These are phyloP conservation scores for Phytophthora citrophthora DNA, from an alignment of 352 stramenopile genomes.

Conservation along the genomic window DNA sequence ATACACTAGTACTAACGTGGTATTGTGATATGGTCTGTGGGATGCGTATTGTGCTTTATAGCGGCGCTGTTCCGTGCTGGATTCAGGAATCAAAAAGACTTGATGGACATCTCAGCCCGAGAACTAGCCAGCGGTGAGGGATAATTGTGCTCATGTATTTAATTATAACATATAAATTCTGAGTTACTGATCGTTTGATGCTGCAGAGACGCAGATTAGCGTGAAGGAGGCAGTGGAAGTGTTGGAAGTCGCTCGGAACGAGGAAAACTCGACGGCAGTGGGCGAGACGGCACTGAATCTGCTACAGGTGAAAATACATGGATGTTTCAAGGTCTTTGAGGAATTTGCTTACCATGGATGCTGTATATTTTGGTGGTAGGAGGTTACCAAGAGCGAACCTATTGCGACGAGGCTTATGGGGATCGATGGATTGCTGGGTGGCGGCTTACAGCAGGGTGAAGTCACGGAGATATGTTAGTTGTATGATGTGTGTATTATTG, in stretches of 20 bases:
- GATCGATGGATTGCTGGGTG: constrained; percentile 68
- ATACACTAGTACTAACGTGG: neutral
- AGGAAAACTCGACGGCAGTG: constrained; percentile 13
- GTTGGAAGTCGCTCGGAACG: constrained; percentile 29
- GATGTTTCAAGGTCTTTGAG: neutral
- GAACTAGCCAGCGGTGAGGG: constrained; percentile 60
- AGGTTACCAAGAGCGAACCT: constrained; percentile 32
- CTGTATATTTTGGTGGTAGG: constrained; percentile 18
- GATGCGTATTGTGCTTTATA: constrained; percentile 17
- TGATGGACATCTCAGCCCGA: constrained; percentile 54
- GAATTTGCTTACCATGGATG: too few relatives aligned
- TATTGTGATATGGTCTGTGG: neutral
- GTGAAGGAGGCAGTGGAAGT: constrained; percentile 42
- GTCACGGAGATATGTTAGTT: constrained; percentile 79
- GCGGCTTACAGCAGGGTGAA: constrained; percentile 71
- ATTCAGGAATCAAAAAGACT: constrained; percentile 64
- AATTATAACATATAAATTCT: neutral
- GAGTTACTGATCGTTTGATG: neutral
- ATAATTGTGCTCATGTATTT: neutral
- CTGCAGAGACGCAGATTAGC: constrained; percentile 49
- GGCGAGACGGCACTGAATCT: constrained; percentile 54
- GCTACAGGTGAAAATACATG: constrained; percentile 36
- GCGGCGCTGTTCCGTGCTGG: constrained; percentile 64
- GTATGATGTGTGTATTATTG: neutral
- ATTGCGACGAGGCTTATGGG: constrained; percentile 53